Conservation (phyloP, 768 basidiomycete genomes). For the Cyclocybe aegerita region DNA sequence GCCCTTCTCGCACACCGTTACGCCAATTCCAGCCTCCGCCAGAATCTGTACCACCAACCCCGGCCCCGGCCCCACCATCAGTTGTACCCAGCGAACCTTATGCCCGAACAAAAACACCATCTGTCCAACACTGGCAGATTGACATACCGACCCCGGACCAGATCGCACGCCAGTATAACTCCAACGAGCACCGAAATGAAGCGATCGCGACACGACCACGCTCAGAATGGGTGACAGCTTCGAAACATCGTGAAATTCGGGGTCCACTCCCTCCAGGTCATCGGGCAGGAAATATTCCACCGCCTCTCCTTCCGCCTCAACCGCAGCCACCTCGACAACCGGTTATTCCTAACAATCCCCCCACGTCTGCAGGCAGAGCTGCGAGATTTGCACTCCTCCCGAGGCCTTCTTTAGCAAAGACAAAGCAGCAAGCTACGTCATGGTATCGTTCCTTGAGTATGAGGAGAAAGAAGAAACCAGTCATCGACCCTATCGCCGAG, state of each 20-base stretch:
- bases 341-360: conserved; percentile 2
- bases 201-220: conserved; percentile 17
- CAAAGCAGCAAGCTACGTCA: conserved; percentile 32
- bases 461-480: conserved; percentile 30
- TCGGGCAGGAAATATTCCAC: conserved; percentile 3
- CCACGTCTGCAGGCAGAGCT: conserved; percentile 11
- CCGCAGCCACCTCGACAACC: conserved; percentile 6
- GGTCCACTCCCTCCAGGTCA: conserved; percentile 1
- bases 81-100: not conserved
- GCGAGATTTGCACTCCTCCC: conserved; percentile 20
- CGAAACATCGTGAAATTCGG: conserved; percentile 27
- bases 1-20: conserved; percentile 9
- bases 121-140: conserved; percentile 27
- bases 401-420: conserved; percentile 25
- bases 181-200: conserved; percentile 20
- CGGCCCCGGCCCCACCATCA: conserved; percentile 4
- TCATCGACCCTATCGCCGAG: conserved; percentile 31
- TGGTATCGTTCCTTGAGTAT: conserved; percentile 42
- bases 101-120: conserved; percentile 17
- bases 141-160: conserved; percentile 31
- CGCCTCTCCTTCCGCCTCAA: conserved; percentile 13
- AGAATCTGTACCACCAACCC: conserved; percentile 3
- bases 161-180: conserved; percentile 22
- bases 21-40: conserved; percentile 6
- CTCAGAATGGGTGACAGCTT: conserved; percentile 38